Evolutionary conservation across 371 early-diverging fungal species (phyloP), one percentile per base, ranked within the genome.

Genomic region (Enterospora canceri): DNA sequence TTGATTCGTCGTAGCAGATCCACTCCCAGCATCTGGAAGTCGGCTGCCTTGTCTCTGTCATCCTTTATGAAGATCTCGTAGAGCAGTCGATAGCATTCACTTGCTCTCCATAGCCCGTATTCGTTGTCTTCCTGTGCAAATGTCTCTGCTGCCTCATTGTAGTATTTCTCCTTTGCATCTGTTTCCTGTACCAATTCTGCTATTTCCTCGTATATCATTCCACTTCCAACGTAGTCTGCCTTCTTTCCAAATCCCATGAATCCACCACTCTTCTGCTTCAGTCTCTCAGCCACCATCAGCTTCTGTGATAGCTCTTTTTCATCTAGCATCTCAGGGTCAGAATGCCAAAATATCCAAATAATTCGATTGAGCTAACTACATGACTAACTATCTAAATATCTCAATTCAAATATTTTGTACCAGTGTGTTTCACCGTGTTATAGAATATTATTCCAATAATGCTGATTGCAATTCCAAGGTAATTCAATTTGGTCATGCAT

Each of bases 381-480:
- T n/a, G n/a, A n/a, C n/a, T n/a, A n/a, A n/a, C n/a, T n/a, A n/a
- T n/a, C n/a, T n/a, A n/a, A n/a, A n/a, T n/a, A n/a, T n/a, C n/a
- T n/a, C n/a, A n/a, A n/a, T n/a, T n/a, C n/a, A 40, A 12, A n/a
- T 8, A 40, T 40, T 40, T 12, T 40, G n/a, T 40, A 12, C n/a
- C n/a, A 12, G 8, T 40, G 47, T 40, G 21, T 60, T 60, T 40
- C 15, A 35, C 4, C 28, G 35, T 18, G 57, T 71, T 71, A 62
- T 71, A 79, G 50, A 72, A 55, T 23, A 73, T 15, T 30, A 79
- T 70, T 16, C 81, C 81, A n/a, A 68, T 16, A 12, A 76, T 62
- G 62, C 76, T 75, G 23, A 78, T 62, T 53, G 33, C 33, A 32
- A 80, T 46, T 15, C 81, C 81, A 28, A 60, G 16, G 50, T 69